phyloP scores from a whole-genome alignment of 371 early-diverging fungal species.

The Mucor saturninus region DNA sequence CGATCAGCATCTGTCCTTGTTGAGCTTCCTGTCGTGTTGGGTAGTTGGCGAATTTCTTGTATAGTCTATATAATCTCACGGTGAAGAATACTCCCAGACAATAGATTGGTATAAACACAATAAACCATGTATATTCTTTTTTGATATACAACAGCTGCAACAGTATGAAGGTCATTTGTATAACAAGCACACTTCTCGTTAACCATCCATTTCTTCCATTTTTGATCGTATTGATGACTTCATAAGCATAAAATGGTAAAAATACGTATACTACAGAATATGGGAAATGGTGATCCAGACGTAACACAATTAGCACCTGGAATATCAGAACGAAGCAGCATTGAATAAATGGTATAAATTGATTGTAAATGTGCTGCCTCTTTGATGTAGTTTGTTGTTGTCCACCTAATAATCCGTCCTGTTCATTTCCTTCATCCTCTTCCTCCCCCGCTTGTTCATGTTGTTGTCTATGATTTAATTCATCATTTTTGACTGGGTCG shows the following conservation, averaged over 20 bases:
- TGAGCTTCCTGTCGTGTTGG: slow-evolving; percentile 50
- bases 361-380: slow-evolving; percentile 7
- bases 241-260: slow-evolving; percentile 71
- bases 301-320: slow-evolving; percentile 56
- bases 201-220: slow-evolving; percentile 14
- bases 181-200: neutral
- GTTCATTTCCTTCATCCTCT: slow-evolving; percentile 34
- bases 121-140: slow-evolving; percentile 57
- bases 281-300: slow-evolving; percentile 40
- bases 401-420: slow-evolving; percentile 14
- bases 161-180: slow-evolving; percentile 49
- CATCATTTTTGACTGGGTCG: slow-evolving; percentile 17
- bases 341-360: slow-evolving; percentile 30
- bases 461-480: slow-evolving; percentile 13
- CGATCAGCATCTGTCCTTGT: slow-evolving; percentile 60
- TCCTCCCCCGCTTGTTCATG: slow-evolving; percentile 27
- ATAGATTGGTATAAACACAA: slow-evolving; percentile 80
- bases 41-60: slow-evolving; percentile 46
- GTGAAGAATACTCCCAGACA: slow-evolving; percentile 64
- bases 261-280: slow-evolving; percentile 47
- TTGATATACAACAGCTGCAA: slow-evolving; percentile 36
- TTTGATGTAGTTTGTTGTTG: neutral
- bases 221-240: slow-evolving; percentile 47
- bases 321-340: slow-evolving; percentile 44
- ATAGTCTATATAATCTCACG: slow-evolving; percentile 52